Conservation (phyloP, 495 filamentous ascomycete species). For the Parathielavia appendiculata region DNA sequence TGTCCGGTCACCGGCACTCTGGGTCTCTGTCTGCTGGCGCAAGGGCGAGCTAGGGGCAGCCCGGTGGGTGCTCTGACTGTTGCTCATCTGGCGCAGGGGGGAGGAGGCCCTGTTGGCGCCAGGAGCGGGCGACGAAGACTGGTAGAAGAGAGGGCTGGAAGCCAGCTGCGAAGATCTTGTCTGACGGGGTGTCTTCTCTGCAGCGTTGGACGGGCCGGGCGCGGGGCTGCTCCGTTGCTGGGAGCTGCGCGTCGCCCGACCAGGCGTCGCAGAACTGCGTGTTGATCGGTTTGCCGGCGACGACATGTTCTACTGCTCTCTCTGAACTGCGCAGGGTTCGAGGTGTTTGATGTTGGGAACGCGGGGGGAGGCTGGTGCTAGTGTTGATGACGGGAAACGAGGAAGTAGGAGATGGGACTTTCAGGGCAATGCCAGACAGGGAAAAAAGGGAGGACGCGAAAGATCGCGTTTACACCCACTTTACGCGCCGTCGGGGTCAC, state of each 20-base stretch:
- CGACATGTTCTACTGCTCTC: conserved; percentile 44
- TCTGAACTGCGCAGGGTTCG: not conserved
- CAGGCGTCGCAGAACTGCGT: conserved; percentile 54
- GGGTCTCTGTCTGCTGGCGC: conserved; percentile 52
- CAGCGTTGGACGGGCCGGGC: conserved; percentile 40
- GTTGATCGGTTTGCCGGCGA: conserved; percentile 52
- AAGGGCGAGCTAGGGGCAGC: conserved; percentile 64
- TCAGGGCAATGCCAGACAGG: conserved; percentile 7
- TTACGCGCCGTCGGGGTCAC: conserved; percentile 23
- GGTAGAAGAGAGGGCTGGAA: conserved; percentile 80
- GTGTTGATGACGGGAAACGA: conserved; percentile 1
- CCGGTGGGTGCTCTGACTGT: conserved; percentile 51
- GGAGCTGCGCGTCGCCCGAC: conserved; percentile 48
- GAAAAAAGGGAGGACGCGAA: conserved; percentile 26
- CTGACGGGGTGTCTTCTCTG: conserved; percentile 44
- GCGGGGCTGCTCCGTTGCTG: conserved; percentile 50
- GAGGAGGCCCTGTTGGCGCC: conserved; percentile 39
- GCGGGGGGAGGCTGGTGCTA: conserved; percentile 2
- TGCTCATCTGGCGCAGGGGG: conserved; percentile 53
- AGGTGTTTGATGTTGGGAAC: not conserved
- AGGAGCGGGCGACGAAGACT: conserved; percentile 70
- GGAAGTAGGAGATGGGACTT: conserved; percentile 5
- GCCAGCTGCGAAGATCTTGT: conserved; percentile 46
- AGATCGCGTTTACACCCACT: conserved; percentile 25
- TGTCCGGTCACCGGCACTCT: conserved; percentile 58